A percentile compares a stretch with the other conserved stretches of the same genome.
These are phyloP conservation scores for Pseudopyrenochaeta lycopersici DNA, from an alignment of 2,329 filamentous ascomycete species.

Conservation along the genomic window DNA sequence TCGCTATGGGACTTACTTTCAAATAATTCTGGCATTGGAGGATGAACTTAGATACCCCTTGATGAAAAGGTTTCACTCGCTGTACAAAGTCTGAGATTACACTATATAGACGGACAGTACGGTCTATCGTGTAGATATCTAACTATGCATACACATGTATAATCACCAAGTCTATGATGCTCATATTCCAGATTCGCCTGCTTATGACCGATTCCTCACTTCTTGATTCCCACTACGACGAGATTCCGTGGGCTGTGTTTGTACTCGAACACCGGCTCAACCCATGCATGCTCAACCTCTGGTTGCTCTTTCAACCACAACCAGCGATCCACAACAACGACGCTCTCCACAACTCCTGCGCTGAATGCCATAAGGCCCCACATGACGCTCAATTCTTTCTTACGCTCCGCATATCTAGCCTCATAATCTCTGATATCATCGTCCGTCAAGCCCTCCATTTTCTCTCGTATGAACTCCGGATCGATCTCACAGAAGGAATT, in stretches of 20 bases:
- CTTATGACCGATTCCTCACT: slow-evolving; percentile 29
- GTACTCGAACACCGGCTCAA: slow-evolving; percentile 93
- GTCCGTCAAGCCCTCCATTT: slow-evolving; percentile 75
- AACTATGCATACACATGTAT: too few relatives aligned
- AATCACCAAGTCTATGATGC: too few relatives aligned
- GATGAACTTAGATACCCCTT: not conserved
- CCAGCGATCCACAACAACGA: slow-evolving; percentile 92
- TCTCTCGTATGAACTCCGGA: slow-evolving; percentile 65
- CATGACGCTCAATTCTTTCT: slow-evolving; percentile 83
- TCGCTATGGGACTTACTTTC: too few relatives aligned
- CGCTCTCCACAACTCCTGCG: slow-evolving; percentile 84
- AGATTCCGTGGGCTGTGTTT: slow-evolving; percentile 85
- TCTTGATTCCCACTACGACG: slow-evolving; percentile 91
- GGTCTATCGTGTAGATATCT: too few relatives aligned
- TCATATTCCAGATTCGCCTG: too few relatives aligned
- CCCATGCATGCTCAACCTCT: slow-evolving; percentile 80
- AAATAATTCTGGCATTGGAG: not conserved
- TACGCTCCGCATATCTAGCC: slow-evolving; percentile 67
- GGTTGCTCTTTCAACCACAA: slow-evolving; percentile 81
- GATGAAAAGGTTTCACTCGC: not conserved
- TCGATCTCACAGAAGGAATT: slow-evolving; percentile 48
- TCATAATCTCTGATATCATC: slow-evolving; percentile 79
- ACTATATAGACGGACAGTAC: not conserved
- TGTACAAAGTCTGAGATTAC: not conserved
- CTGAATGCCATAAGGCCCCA: slow-evolving; percentile 98